phyloP scores from a whole-genome alignment of 169 alveolate species.

The Perkinsus marinus region DNA sequence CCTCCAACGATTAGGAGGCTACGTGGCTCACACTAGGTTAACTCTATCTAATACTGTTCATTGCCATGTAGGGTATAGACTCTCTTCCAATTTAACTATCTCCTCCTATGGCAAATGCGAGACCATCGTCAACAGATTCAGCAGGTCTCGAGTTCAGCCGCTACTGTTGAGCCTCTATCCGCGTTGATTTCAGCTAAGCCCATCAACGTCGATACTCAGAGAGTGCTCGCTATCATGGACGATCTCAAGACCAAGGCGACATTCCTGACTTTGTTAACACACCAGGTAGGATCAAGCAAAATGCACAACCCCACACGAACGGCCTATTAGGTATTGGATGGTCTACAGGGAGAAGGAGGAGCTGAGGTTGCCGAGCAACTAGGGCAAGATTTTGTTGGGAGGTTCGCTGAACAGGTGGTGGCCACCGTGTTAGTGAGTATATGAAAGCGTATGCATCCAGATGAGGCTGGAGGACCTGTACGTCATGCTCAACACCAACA shows the following conservation, averaged over 20 bases:
- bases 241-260: neutral
- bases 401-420: neutral
- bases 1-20: too few species aligned
- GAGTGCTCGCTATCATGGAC: constrained; percentile 1
- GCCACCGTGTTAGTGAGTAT: too few species aligned
- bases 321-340: neutral
- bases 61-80: too few species aligned
- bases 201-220: neutral
- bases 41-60: too few species aligned
- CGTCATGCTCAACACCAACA: neutral
- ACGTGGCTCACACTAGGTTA: too few species aligned
- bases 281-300: neutral
- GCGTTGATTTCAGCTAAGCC: neutral
- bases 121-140: neutral
- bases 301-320: neutral
- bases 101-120: neutral
- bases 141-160: too few species aligned
- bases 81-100: too few species aligned
- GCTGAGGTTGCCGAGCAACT: neutral
- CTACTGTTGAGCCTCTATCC: neutral
- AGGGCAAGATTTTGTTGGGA: neutral
- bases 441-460: neutral
- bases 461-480: neutral
- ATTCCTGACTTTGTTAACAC: neutral
- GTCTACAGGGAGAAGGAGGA: neutral